Percentiles rank a stretch among this genome's conserved stretches.
phyloP scores from a whole-genome alignment of 768 basidiomycete species.

The Podaxis sp. region DNA sequence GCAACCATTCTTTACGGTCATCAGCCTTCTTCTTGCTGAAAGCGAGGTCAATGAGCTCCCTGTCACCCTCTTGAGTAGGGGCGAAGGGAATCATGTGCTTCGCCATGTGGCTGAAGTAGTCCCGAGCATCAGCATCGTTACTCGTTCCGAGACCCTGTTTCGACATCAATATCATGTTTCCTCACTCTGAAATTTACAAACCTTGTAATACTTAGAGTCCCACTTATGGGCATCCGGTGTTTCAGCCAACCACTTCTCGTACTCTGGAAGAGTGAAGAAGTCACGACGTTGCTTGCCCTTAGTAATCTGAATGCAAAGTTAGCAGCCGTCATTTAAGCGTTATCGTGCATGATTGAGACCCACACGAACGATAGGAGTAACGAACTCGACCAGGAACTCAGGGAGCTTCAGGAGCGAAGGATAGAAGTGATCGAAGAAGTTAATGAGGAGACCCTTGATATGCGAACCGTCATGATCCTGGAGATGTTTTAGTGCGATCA shows the following conservation, averaged over 20 bases:
- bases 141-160: conserved; percentile 92
- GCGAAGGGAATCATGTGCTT: conserved; percentile 96
- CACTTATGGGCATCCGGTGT: conserved; percentile 78
- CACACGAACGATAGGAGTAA: conserved; percentile 96
- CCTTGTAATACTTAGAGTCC: conserved; percentile 97
- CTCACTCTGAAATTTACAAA: conserved; percentile 24
- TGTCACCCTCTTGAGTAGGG: conserved; percentile 74
- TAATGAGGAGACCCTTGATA: conserved; percentile 98
- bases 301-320: conserved; percentile 42
- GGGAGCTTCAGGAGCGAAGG: conserved; percentile 89
- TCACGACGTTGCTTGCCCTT: conserved; percentile 77
- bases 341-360: conserved; percentile 17
- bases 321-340: not conserved
- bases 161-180: not conserved
- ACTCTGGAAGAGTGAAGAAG: conserved; percentile 98
- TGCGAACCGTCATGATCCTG: conserved; percentile 99
- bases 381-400: conserved; percentile 94
- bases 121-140: conserved; percentile 81
- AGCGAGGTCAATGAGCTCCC: conserved; percentile 89
- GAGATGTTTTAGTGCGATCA: not conserved
- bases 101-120: conserved; percentile 88
- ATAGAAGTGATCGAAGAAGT: conserved; percentile 95
- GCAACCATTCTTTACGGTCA: conserved; percentile 96
- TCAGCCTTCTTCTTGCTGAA: conserved; percentile 99
- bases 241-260: conserved; percentile 83